phyloP scores from a whole-genome alignment of 2,329 filamentous ascomycete species.

The Fusarium subglutinans region DNA sequence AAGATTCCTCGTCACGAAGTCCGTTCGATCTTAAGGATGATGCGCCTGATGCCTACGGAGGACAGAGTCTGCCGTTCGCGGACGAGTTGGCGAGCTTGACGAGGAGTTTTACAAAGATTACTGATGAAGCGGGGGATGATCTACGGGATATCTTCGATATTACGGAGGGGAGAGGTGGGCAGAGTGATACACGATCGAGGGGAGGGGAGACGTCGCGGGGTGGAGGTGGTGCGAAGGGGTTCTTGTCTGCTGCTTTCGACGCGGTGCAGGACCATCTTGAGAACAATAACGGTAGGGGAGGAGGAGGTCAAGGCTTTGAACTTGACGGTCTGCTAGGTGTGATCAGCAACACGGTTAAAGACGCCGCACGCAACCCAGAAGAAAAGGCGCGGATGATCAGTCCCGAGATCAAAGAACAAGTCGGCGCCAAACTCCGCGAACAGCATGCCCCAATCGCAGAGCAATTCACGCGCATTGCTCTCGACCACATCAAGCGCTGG shows the following conservation, averaged over 20 bases:
- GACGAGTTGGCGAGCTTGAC: constrained; percentile 55
- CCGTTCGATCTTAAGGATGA: constrained; percentile 45
- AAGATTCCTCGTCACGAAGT: constrained; percentile 32
- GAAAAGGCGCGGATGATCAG: constrained; percentile 57
- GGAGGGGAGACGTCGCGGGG: constrained; percentile 41
- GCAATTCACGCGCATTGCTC: constrained; percentile 56
- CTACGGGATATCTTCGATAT: constrained; percentile 56
- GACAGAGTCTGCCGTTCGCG: constrained; percentile 55
- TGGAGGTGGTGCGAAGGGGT: constrained; percentile 47
- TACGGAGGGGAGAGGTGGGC: constrained; percentile 46
- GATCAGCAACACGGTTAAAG: constrained; percentile 55
- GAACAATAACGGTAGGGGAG: constrained; percentile 35
- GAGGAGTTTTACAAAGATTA: constrained; percentile 51
- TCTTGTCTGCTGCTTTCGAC: constrained; percentile 54
- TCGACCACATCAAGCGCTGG: constrained; percentile 59
- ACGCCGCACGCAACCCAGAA: constrained; percentile 56
- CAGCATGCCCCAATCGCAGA: constrained; percentile 57
- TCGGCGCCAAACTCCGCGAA: constrained; percentile 51
- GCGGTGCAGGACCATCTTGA: constrained; percentile 54
- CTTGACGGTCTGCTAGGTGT: constrained; percentile 56
- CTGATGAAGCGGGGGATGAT: constrained; percentile 54
- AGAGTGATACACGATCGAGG: constrained; percentile 43
- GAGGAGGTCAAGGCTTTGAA: constrained; percentile 48
- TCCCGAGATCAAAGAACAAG: constrained; percentile 57
- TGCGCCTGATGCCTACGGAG: constrained; percentile 53